Conservation (phyloP, 768 basidiomycete genomes). For the Chalciporus pseudorubinellus region DNA sequence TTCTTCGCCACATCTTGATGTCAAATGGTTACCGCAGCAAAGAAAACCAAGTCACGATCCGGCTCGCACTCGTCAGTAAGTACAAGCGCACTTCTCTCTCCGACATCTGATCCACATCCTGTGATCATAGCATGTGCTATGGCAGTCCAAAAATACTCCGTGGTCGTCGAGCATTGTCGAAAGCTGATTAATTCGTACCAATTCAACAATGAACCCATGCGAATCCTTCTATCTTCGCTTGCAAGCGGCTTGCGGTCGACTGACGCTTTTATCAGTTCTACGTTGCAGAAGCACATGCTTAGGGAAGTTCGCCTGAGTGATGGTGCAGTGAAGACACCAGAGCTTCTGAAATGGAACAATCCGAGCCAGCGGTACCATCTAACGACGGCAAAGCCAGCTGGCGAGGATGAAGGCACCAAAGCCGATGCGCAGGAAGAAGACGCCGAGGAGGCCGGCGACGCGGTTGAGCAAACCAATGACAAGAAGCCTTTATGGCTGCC, state of each 20-base stretch:
- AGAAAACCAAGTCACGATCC: conserved; percentile 64
- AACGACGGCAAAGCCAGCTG: conserved; percentile 24
- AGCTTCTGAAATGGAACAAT: conserved; percentile 59
- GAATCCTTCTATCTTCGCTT: conserved; percentile 71
- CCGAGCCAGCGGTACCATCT: conserved; percentile 56
- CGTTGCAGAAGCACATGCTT: conserved; percentile 80
- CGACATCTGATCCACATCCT: conserved; percentile 1
- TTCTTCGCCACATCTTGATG: conserved; percentile 68
- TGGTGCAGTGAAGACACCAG: conserved; percentile 60
- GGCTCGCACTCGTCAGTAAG: conserved; percentile 73
- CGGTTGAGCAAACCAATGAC: conserved; percentile 18
- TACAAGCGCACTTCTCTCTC: background rate
- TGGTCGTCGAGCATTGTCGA: conserved; percentile 72
- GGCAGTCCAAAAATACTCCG: conserved; percentile 48
- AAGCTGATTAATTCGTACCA: conserved; percentile 74
- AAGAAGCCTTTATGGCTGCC: conserved; percentile 44
- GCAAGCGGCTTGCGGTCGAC: conserved; percentile 68
- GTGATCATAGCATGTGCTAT: conserved; percentile 66
- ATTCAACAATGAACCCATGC: conserved; percentile 83
- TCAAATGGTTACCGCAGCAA: conserved; percentile 72
- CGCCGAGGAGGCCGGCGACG: conserved; percentile 31
- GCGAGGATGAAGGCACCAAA: conserved; percentile 20
- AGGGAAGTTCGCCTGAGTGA: conserved; percentile 76
- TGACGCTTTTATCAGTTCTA: conserved; percentile 73
- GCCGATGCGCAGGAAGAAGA: conserved; percentile 31